These are phyloP conservation scores for Schwanniomyces pseudopolymorphus DNA, from an alignment of 805 yeast species.

Conservation along the genomic window DNA sequence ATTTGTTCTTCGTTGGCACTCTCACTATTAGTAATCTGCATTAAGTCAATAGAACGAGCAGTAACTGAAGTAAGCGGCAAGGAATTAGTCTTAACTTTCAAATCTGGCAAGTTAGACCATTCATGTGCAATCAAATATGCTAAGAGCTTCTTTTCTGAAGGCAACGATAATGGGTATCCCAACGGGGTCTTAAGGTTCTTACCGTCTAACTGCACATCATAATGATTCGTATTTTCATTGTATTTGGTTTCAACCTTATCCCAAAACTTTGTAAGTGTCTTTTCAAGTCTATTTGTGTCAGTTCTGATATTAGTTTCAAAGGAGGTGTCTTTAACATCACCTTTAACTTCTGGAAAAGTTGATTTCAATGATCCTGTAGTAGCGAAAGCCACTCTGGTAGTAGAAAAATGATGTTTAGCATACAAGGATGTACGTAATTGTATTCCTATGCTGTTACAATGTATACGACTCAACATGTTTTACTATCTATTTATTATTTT, in stretches of 20 bases:
- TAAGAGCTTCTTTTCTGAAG: slow-evolving; percentile 54
- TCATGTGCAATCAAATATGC: slow-evolving; percentile 82
- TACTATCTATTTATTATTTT: neutral
- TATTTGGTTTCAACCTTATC: slow-evolving; percentile 56
- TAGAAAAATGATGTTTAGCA: neutral
- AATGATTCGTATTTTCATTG: slow-evolving; percentile 27
- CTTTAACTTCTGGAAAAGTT: slow-evolving; percentile 9
- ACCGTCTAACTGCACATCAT: slow-evolving; percentile 64
- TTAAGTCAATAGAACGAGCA: slow-evolving; percentile 82
- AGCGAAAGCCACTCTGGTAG: slow-evolving; percentile 8
- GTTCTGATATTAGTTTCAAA: slow-evolving; percentile 53
- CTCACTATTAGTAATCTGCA: slow-evolving; percentile 23
- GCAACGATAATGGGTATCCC: slow-evolving; percentile 69
- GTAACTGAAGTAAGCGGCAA: slow-evolving; percentile 87
- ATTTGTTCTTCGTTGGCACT: slow-evolving; percentile 43
- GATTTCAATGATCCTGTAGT: slow-evolving; percentile 16
- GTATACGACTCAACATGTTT: neutral
- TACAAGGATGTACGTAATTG: neutral
- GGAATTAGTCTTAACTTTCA: slow-evolving; percentile 68
- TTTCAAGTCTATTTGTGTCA: slow-evolving; percentile 68
- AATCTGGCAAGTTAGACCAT: slow-evolving; percentile 74
- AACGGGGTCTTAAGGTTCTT: slow-evolving; percentile 82
- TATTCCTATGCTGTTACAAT: neutral
- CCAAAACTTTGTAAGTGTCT: slow-evolving; percentile 78
- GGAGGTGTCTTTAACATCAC: slow-evolving; percentile 29